phyloP scores from a whole-genome alignment of 306 rosid genomes.

The Acacia confusa region DNA sequence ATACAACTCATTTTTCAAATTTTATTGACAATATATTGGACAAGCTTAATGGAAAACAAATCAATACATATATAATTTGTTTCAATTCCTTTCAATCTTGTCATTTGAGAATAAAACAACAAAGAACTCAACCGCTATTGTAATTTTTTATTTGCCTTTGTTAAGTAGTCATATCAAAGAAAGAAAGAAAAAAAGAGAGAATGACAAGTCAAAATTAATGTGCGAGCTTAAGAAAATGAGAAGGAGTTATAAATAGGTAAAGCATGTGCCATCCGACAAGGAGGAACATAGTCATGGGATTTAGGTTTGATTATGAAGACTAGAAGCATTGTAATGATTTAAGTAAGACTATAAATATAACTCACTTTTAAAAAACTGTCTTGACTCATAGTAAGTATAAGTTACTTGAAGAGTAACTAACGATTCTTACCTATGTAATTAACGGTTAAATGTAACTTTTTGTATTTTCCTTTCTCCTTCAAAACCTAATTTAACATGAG shows the following conservation, averaged over 20 bases:
- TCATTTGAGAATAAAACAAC: neutral
- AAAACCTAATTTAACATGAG: too few species aligned
- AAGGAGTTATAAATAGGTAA: neutral
- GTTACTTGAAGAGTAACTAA: too few species aligned
- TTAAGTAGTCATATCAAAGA: neutral
- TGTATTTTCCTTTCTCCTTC: too few species aligned
- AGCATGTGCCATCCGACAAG: constrained; percentile 9
- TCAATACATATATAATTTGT: neutral
- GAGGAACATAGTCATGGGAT: neutral
- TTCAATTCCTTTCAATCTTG: neutral
- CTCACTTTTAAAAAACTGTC: too few species aligned
- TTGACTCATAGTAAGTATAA: too few species aligned
- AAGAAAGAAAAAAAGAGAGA: neutral
- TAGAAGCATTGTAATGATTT: neutral
- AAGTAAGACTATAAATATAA: too few species aligned
- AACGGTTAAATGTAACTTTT: too few species aligned
- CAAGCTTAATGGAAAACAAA: neutral
- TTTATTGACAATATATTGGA: neutral
- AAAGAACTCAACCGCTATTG: neutral
- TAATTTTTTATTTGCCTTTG: neutral
- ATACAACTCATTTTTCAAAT: neutral
- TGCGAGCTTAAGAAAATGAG: neutral
- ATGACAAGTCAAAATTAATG: neutral
- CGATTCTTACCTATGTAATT: too few species aligned
- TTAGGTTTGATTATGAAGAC: neutral